A percentile compares a stretch with the other conserved stretches of the same genome.
Conservation (phyloP, 2,329 filamentous ascomycete species). For the Gyromitra esculenta region DNA sequence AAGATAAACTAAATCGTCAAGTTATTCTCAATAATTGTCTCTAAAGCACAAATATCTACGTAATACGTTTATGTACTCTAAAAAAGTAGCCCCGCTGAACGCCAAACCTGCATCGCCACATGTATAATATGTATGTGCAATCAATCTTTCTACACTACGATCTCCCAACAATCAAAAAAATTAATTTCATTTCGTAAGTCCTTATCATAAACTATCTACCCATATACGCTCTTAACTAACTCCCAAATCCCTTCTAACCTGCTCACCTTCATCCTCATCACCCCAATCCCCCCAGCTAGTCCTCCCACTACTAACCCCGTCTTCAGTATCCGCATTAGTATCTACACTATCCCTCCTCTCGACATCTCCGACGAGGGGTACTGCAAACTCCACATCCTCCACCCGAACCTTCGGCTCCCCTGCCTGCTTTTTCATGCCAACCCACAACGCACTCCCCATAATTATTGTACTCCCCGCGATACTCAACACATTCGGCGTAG, state of each 20-base stretch:
- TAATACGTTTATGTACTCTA: no score
- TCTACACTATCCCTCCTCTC: slow-evolving; percentile 25
- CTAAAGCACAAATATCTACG: no score
- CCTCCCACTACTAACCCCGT: neutral
- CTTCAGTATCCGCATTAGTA: neutral
- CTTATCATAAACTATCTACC: neutral
- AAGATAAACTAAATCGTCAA: no score
- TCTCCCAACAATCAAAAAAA: no score
- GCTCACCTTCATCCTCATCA: slow-evolving; percentile 1
- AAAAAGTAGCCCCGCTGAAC: no score
- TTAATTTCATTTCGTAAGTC: neutral
- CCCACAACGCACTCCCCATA: slow-evolving; percentile 72
- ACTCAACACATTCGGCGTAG: slow-evolving; percentile 68
- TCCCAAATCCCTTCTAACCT: neutral
- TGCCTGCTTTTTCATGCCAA: slow-evolving; percentile 64
- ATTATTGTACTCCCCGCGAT: slow-evolving; percentile 72
- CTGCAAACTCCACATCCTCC: slow-evolving; percentile 40
- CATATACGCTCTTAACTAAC: neutral
- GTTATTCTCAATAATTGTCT: no score
- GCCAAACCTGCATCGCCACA: no score
- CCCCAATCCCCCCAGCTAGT: slow-evolving; percentile 18
- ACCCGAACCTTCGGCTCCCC: neutral
- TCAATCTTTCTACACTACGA: no score
- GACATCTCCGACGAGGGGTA: slow-evolving; percentile 12
- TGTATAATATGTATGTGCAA: no score